A percentile compares a stretch with the other conserved stretches of the same genome.
These are phyloP conservation scores for Clarireedia paspali DNA, from an alignment of 2,329 filamentous ascomycete genomes.

Conservation along the genomic window DNA sequence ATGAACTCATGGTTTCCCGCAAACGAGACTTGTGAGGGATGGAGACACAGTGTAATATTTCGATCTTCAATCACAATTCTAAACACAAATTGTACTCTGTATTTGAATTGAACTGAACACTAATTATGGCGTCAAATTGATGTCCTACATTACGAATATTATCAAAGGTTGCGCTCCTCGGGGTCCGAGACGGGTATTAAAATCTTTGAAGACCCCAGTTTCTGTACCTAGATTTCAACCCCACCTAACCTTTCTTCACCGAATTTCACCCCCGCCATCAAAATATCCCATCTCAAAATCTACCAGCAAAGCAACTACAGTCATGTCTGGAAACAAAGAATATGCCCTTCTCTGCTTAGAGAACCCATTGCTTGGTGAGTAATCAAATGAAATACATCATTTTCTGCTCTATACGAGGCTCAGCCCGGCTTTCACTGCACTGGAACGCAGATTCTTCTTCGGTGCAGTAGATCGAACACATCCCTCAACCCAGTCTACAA, in stretches of 20 bases:
- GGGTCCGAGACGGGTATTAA: neutral
- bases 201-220: conserved; percentile 9
- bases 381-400: neutral
- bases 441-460: neutral
- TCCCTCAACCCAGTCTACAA: neutral
- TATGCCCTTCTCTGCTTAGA: conserved; percentile 89
- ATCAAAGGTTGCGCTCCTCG: neutral
- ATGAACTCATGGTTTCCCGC: conserved; percentile 9
- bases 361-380: conserved; percentile 89
- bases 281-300: conserved; percentile 11
- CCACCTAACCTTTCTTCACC: conserved; percentile 13
- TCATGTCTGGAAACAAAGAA: conserved; percentile 68
- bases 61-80: neutral
- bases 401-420: neutral
- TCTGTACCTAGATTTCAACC: conserved; percentile 9
- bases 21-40: neutral
- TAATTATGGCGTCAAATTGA: neutral
- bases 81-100: neutral
- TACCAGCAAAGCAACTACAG: conserved; percentile 10
- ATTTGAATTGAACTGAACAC: neutral
- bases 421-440: neutral
- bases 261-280: conserved; percentile 8
- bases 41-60: neutral
- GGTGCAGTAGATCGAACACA: neutral
- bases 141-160: neutral